Evolutionary conservation across 495 filamentous ascomycete species (phyloP).

Genomic region (Neurospora cerealis): DNA sequence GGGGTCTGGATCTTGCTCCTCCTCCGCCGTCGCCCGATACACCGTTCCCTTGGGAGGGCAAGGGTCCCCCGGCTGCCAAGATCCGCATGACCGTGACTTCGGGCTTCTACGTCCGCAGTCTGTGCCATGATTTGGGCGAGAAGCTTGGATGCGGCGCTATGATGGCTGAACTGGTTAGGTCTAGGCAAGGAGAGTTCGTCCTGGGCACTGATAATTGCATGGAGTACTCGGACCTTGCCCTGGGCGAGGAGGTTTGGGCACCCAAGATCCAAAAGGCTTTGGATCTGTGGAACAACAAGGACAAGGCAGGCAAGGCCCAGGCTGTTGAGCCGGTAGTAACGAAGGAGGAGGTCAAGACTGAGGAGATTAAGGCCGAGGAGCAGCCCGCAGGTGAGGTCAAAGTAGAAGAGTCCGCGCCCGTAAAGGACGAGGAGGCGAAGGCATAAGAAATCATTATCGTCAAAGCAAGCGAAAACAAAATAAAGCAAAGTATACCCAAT

Average conservation of each 20-base stretch:
- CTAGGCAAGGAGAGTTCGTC: constrained; percentile 69
- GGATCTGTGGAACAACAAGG: constrained; percentile 14
- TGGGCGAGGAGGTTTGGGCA: constrained; percentile 75
- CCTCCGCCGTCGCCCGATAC: constrained; percentile 21
- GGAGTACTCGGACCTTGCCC: constrained; percentile 69
- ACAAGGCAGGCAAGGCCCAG: neutral
- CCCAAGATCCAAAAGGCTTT: constrained; percentile 61
- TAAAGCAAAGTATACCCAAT: neutral
- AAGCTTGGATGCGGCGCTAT: constrained; percentile 70
- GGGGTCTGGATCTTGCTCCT: constrained; percentile 26
- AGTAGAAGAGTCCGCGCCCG: neutral
- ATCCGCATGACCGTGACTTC: constrained; percentile 89
- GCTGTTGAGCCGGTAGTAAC: neutral
- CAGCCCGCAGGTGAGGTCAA: neutral
- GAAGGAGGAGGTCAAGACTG: neutral
- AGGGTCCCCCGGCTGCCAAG: constrained; percentile 60
- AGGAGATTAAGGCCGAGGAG: neutral
- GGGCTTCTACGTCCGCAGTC: constrained; percentile 92
- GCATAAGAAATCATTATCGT: neutral
- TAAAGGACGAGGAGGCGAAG: neutral
- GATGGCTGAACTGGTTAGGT: constrained; percentile 79
- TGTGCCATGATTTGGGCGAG: constrained; percentile 84
- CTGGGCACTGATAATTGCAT: constrained; percentile 58
- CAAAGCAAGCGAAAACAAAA: neutral
- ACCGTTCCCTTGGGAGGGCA: constrained; percentile 32